Evolutionary conservation across 176 grass and related monocot genomes (phyloP), one percentile per base, ranked within the genome.

Genomic region (Cocos nucifera): DNA sequence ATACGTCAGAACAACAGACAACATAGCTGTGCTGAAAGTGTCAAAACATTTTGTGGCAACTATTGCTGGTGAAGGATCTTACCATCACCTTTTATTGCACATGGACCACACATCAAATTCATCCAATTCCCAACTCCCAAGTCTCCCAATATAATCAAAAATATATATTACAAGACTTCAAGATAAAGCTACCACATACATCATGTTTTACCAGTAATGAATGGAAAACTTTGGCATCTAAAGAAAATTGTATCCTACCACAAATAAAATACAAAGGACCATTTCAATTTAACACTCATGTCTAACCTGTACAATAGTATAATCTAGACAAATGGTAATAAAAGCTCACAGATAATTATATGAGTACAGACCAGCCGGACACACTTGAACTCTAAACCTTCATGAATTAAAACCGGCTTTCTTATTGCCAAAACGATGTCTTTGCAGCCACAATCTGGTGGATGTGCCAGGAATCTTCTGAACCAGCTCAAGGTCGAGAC

Each of bases 371-470:
- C 4, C 22, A 23, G 54, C 54, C 22, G 54, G 54, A 44, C 19
- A 56, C 8, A 12, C 3, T 10, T 56, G 54, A 56, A 3, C 54
- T 23, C 54, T 19, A 14, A 56, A 21, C 14, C 54, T 23, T 22
- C 19, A 56, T 56, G 19, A 22, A 12, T 20, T 3, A 22, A 4
- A 56, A 22, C 58, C 58, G 16, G 17, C 24, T 20, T 18, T 23
- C 27, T 61, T 19, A 61, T 32, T n/a, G 58, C 27, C 27, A 32
- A 24, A 59, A 59, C 8, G 17, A 59, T 27, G 57, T 59, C 57
- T 26, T 6, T 30, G 58, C 22, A 17, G 27, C 27, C 26, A 29
- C 26, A 6, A 56, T 17, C 54, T 56, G 19, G 23, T 56, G 21
- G 8, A 22, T 56, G 54, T 23, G 54, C 35, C 35, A 44, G 30